Evolutionary conservation across 352 stramenopile genomes (phyloP), one percentile per base, ranked within the genome.

Genomic region (Globisporangium cystogenes): DNA sequence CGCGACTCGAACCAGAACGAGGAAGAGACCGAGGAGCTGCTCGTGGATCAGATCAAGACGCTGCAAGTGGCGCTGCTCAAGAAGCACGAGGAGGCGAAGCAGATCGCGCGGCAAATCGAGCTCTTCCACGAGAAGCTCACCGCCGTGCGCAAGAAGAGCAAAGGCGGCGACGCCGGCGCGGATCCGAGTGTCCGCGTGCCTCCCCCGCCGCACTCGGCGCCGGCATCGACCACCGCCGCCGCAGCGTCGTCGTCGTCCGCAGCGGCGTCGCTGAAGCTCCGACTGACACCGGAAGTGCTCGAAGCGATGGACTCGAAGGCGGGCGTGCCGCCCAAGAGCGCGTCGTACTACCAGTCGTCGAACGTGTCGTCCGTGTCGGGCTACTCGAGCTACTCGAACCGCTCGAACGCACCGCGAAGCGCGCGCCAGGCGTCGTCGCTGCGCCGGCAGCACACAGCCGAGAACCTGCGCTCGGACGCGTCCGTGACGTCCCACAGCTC

Each of bases 21-120:
- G n/a, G 73, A 72, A 11, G 70, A 90, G 11, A 62, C 60, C 15
- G 82, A 93, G 59, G 65, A 78, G 40, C 64, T 75, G 27, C 63
- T 93, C 20, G 51, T 83, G 14, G 60, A 79, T 26, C 68, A 88
- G 43, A 87, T 93, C 44, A 75, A 87, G 29, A 60, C 80, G 20
- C 65, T 93, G 4, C 74, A 89, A 45, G 55, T 80, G 1, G 77
- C 79, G 46, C 60, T 93, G 11, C 53, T 77, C 12, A 78, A 74
- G 51, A 93, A 93, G 50, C 72, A 91, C 47, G 80, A 93, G 68
- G 82, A 93, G 60, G 74, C 72, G 14, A 85, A 83, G 51, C 68
- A 83, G 48, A 83, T 87, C 40, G 74, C 74, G 10, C 65, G 72
- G 1, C 71, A 83, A 26, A 60, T 87, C 26, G 74, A 85, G 36